These are phyloP conservation scores for Dothideomycetidae sp. DNA, from an alignment of 2,329 filamentous ascomycete genomes.

Conservation along the genomic window DNA sequence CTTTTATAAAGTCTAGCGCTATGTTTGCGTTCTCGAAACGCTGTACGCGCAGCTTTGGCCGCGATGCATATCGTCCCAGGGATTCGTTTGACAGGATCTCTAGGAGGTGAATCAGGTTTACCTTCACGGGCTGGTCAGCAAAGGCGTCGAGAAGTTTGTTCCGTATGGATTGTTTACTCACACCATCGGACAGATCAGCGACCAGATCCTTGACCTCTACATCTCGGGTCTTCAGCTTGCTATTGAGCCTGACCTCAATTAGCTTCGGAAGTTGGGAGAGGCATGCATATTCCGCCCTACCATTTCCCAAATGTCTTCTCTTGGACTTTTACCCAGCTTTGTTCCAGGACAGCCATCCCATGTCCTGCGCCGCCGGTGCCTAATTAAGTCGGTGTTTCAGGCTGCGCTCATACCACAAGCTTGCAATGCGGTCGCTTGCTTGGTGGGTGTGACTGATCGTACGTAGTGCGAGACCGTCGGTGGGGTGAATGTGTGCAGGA, in stretches of 20 bases:
- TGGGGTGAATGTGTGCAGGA: no score
- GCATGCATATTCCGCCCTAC: no score
- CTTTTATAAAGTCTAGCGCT: constrained; percentile 84
- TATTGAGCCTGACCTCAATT: constrained; percentile 61
- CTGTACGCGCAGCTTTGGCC: constrained; percentile 90
- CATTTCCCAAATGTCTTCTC: constrained; percentile 99
- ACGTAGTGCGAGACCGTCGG: no score
- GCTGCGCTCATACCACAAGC: no score
- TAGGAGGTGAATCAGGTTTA: constrained; percentile 89
- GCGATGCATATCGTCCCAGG: constrained; percentile 89
- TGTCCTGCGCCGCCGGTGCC: background rate
- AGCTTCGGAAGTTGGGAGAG: background rate
- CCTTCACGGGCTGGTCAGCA: constrained; percentile 37
- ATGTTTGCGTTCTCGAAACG: constrained; percentile 97
- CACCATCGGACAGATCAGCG: constrained; percentile 80
- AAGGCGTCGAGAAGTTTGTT: background rate
- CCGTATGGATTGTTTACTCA: constrained; percentile 39
- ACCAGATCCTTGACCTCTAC: constrained; percentile 79
- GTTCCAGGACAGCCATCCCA: constrained; percentile 31
- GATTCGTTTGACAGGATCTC: constrained; percentile 92
- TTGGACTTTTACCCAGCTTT: constrained; percentile 64
- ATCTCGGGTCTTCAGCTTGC: constrained; percentile 67
- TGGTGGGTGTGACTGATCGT: no score
- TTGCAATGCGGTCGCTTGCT: no score
- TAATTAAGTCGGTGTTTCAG: background rate